A percentile compares a stretch with the other conserved stretches of the same genome.
phyloP scores from a whole-genome alignment of 495 filamentous ascomycete genomes.

The Aspergillus avenaceus region DNA sequence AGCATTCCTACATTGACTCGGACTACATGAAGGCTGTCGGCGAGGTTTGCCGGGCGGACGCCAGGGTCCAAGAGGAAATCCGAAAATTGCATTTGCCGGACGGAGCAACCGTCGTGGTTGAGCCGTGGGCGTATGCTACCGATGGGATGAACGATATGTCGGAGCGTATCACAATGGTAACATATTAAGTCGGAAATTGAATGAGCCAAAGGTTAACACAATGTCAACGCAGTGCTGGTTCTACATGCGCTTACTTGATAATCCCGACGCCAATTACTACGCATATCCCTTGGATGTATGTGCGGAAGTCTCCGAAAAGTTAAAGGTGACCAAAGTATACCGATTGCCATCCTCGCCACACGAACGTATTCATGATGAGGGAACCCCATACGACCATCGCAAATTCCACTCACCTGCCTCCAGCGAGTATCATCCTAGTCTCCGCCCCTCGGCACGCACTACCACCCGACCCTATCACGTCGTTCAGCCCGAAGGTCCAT shows the following conservation, averaged over 20 bases:
- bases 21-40: constrained; percentile 17
- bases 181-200: too few relatives aligned
- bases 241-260: constrained; percentile 22
- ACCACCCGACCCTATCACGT: constrained; percentile 73
- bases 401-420: constrained; percentile 38
- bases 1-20: constrained; percentile 20
- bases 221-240: constrained; percentile 33
- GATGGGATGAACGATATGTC: constrained; percentile 35
- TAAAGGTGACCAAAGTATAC: constrained; percentile 50
- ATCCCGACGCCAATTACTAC: constrained; percentile 60
- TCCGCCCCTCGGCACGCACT: constrained; percentile 43
- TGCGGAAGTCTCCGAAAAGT: constrained; percentile 57
- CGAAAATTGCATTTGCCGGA: constrained; percentile 10
- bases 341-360: constrained; percentile 29
- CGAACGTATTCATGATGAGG: constrained; percentile 18
- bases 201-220: too few relatives aligned
- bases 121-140: constrained; percentile 17
- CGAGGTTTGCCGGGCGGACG: constrained; percentile 10
- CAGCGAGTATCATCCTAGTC: constrained; percentile 65
- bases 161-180: constrained; percentile 22
- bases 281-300: constrained; percentile 68
- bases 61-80: constrained; percentile 11
- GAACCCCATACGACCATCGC: constrained; percentile 20
- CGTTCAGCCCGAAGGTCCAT: constrained; percentile 71
- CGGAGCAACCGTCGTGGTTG: constrained; percentile 6